A percentile compares a stretch with the other conserved stretches of the same genome.
Evolutionary conservation across 1,284 basidiomycete genomes (phyloP).

Genomic region (Amylostereum chailletii): DNA sequence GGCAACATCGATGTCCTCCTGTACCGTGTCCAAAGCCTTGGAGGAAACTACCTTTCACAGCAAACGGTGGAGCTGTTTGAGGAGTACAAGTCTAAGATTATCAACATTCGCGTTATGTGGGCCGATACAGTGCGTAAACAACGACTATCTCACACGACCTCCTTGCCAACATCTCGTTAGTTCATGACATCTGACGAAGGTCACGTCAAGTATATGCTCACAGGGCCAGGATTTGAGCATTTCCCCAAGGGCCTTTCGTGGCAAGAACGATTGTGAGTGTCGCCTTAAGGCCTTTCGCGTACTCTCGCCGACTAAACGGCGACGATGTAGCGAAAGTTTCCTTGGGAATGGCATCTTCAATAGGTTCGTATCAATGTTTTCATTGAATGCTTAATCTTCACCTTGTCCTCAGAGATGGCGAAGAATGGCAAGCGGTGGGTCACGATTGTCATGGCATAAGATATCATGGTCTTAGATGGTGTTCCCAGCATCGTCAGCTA

Average conservation of each 20-base stretch:
- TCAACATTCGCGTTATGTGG: conserved; percentile 56
- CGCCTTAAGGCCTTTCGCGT: neutral
- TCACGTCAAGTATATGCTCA: conserved; percentile 5
- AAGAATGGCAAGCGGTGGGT: conserved; percentile 30
- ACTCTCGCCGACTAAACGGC: neutral
- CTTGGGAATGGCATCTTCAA: conserved; percentile 63
- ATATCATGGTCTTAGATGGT: neutral
- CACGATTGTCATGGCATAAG: neutral
- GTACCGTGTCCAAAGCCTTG: no score
- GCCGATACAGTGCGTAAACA: conserved; percentile 40
- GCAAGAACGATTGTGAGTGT: conserved; percentile 2
- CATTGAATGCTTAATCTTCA: neutral
- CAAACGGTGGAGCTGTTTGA: conserved; percentile 47
- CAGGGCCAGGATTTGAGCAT: conserved; percentile 2
- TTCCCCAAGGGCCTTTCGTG: conserved; percentile 3
- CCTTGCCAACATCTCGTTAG: neutral
- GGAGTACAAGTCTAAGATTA: conserved; percentile 52
- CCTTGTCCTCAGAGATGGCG: conserved; percentile 26
- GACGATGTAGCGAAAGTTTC: conserved; percentile 17
- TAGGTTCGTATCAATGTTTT: conserved; percentile 27
- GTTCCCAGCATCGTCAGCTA: conserved; percentile 42
- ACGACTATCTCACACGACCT: neutral
- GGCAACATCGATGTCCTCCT: no score
- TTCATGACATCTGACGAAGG: conserved; percentile 1
- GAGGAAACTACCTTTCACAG: conserved; percentile 39